Percentiles rank a stretch among this genome's conserved stretches.
These are phyloP conservation scores for Urochloa ruziziensis DNA, from an alignment of 176 grass and related monocot genomes.

Conservation along the genomic window DNA sequence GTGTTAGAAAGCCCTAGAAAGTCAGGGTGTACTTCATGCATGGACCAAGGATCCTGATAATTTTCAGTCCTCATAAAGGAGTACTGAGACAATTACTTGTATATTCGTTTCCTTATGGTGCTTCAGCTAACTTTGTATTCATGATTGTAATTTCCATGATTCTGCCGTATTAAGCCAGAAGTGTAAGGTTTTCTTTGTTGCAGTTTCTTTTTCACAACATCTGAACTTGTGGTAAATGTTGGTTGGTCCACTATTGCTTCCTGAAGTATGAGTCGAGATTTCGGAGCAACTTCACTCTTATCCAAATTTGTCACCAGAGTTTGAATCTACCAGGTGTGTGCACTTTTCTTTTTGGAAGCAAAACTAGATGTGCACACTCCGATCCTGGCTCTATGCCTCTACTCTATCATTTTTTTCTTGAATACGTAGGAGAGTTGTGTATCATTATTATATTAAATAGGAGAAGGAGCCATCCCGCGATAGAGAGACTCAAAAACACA, in stretches of 20 bases:
- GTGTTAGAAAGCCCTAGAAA: background rate
- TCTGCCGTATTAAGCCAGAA: background rate
- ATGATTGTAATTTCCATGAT: constrained; percentile 5
- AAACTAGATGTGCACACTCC: constrained; percentile 1
- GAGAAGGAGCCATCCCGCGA: too few relatives aligned
- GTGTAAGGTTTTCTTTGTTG: background rate
- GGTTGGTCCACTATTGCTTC: background rate
- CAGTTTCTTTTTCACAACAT: too few relatives aligned
- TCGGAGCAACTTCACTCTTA: background rate
- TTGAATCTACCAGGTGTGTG: background rate
- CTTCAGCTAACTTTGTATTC: constrained; percentile 1
- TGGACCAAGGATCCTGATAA: background rate
- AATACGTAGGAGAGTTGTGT: too few relatives aligned
- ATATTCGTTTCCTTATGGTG: constrained; percentile 8
- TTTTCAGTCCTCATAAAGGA: background rate
- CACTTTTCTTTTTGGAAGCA: background rate
- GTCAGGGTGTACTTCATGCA: background rate
- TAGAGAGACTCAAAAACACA: too few relatives aligned
- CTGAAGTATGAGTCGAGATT: background rate
- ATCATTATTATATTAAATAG: too few relatives aligned
- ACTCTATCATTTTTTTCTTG: too few relatives aligned
- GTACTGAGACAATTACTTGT: background rate
- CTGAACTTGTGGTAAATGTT: background rate
- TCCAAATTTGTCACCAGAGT: background rate
- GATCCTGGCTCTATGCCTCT: constrained; percentile 7